These are phyloP conservation scores for Amauroascus verrucosus DNA, from an alignment of 2,329 filamentous ascomycete species.

Conservation along the genomic window DNA sequence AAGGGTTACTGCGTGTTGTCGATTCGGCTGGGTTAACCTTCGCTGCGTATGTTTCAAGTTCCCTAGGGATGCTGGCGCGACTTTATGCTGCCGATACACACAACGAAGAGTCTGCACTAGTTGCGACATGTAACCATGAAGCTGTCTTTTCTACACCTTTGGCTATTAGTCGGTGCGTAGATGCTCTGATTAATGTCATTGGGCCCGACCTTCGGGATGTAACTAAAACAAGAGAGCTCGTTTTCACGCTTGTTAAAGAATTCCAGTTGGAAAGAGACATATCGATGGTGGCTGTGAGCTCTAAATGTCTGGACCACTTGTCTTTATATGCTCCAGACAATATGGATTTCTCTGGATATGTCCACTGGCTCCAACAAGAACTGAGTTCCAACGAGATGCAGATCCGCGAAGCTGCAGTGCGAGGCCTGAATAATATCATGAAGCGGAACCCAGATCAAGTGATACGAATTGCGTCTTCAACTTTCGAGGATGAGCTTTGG, in stretches of 20 bases:
- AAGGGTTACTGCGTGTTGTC: slow-evolving; percentile 73
- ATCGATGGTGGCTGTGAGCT: slow-evolving; percentile 62
- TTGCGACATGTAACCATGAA: slow-evolving; percentile 82
- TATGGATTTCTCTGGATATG: slow-evolving; percentile 74
- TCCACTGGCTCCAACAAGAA: slow-evolving; percentile 68
- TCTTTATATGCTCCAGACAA: slow-evolving; percentile 83
- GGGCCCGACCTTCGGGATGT: slow-evolving; percentile 92
- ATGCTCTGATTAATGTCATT: slow-evolving; percentile 92
- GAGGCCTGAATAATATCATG: slow-evolving; percentile 90
- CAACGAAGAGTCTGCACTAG: slow-evolving; percentile 67
- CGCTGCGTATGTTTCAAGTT: slow-evolving; percentile 78
- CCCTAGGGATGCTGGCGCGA: slow-evolving; percentile 86
- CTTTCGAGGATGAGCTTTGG: slow-evolving; percentile 88
- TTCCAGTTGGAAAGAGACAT: slow-evolving; percentile 67
- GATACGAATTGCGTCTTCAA: slow-evolving; percentile 60
- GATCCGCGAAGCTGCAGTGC: slow-evolving; percentile 69
- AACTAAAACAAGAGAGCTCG: slow-evolving; percentile 80
- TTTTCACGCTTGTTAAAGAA: slow-evolving; percentile 72
- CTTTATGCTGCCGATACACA: slow-evolving; percentile 87
- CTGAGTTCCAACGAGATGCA: slow-evolving; percentile 58
- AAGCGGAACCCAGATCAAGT: slow-evolving; percentile 80
- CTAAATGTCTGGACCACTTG: slow-evolving; percentile 79
- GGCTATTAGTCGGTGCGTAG: slow-evolving; percentile 75
- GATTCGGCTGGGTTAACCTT: slow-evolving; percentile 91
- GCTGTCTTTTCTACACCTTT: slow-evolving; percentile 72